Base-by-base conservation (phyloP, 371 early-diverging fungal genomes). In the Chytridium lagenaria region DNA sequence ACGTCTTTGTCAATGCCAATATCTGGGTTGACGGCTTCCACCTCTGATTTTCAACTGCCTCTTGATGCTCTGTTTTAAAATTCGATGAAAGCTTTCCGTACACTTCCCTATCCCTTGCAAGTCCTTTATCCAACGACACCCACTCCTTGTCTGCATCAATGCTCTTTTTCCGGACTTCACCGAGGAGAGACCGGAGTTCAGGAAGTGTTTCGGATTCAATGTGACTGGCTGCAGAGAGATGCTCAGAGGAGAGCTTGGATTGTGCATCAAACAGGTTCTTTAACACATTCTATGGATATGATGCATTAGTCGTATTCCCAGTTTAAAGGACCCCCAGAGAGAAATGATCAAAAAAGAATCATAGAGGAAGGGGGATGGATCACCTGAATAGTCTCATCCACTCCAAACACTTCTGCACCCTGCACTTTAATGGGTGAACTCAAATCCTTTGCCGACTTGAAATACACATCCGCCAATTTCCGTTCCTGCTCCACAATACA, bases 141-240 rank as follows among this genome's bases (percentile, higher is more conserved):
- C 84, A 84, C 40, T 84, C 82, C 64, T 63, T 71, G 50, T 78
- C 80, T 2, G 72, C 49, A 64, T 80, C 82, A 5, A 64, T 26
- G 7, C 68, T 50, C 71, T 81, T 81, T 49, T 69, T 63, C 38
- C 70, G 31, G 34, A 82, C 63, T 50, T 82, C 82, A 2, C 31
- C 51, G 0, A 77, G 65, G 33, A 84, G 71, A n/a, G 78, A 66
- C 37, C 74, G 37, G 59, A 84, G 76, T n/a, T 68, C 79, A 19
- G 84, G 84, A 16, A 84, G 67, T 12, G 78, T 71, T 61, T 84
- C 74, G 34, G 65, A 70, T 36, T 80, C 84, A 49, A 82, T 77
- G 40, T 68, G 64, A 16, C 50, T 59, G 26, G 81, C 82, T 10
- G 74, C 70, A 15, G 59, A 73, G 1, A 59, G 39, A 63, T 78